Percentiles rank a stretch among this genome's conserved stretches.
These are phyloP conservation scores for Chrysoporthe cubensis DNA, from an alignment of 2,329 filamentous ascomycete species.

Conservation along the genomic window DNA sequence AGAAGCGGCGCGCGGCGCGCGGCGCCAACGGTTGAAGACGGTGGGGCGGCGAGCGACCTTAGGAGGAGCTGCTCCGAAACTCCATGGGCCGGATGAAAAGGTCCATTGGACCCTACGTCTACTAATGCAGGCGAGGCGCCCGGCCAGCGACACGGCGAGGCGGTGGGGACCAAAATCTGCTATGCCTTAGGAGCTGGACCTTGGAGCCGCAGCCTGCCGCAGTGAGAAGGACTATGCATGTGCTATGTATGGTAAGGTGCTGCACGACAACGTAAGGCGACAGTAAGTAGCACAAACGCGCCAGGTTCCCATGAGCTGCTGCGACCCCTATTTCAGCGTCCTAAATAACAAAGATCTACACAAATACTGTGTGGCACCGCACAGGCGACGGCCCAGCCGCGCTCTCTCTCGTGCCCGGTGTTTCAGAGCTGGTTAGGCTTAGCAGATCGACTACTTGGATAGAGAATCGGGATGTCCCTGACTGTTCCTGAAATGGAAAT, in stretches of 20 bases:
- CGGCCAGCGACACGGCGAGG: too few relatives aligned
- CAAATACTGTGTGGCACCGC: not conserved
- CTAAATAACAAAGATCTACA: too few relatives aligned
- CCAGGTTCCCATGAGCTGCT: too few relatives aligned
- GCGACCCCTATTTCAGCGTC: too few relatives aligned
- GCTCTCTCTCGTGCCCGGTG: not conserved
- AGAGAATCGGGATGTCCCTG: not conserved
- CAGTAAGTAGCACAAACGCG: too few relatives aligned
- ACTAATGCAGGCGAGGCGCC: too few relatives aligned
- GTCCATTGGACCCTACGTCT: not conserved
- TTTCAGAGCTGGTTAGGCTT: not conserved
- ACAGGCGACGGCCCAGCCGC: not conserved
- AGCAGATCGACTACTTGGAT: not conserved
- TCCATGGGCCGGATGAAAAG: not conserved
- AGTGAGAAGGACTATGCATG: too few relatives aligned
- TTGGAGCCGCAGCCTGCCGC: too few relatives aligned
- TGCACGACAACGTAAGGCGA: too few relatives aligned
- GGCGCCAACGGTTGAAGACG: not conserved
- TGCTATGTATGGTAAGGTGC: too few relatives aligned
- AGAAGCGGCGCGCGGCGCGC: not conserved
- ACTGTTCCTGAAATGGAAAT: not conserved
- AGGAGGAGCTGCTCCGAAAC: conserved; percentile 1
- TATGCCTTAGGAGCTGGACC: too few relatives aligned
- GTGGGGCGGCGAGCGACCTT: not conserved
- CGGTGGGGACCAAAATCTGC: too few relatives aligned